phyloP scores from a whole-genome alignment of 1,139 yeast genomes.

The Yamadazyma oceani region DNA sequence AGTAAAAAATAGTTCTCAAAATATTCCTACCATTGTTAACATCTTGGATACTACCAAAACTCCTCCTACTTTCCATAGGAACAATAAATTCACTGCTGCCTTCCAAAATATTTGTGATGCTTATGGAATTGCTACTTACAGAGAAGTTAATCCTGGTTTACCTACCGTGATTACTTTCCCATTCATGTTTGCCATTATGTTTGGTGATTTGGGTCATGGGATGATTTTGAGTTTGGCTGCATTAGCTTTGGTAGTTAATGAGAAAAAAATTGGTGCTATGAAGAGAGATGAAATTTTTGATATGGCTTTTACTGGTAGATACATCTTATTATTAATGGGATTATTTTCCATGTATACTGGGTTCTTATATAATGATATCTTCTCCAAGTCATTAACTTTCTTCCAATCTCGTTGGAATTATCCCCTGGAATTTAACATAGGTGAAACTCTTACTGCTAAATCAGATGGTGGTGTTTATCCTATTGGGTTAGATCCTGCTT shows the following conservation, averaged over 20 bases:
- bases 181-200: slow-evolving; percentile 85
- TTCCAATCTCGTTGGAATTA: slow-evolving; percentile 77
- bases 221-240: slow-evolving; percentile 64
- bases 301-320: slow-evolving; percentile 79
- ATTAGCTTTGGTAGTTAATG: slow-evolving; percentile 56
- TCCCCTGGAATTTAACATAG: slow-evolving; percentile 59
- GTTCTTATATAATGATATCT: slow-evolving; percentile 70
- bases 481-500: slow-evolving; percentile 70
- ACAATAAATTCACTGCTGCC: slow-evolving; percentile 74
- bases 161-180: slow-evolving; percentile 82
- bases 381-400: slow-evolving; percentile 73
- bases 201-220: slow-evolving; percentile 86
- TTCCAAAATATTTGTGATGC: slow-evolving; percentile 80
- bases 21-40: slow-evolving; percentile 70
- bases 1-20: slow-evolving; percentile 33
- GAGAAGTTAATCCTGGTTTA: slow-evolving; percentile 79
- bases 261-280: slow-evolving; percentile 56
- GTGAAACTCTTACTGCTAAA: slow-evolving; percentile 57
- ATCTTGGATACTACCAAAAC: slow-evolving; percentile 63
- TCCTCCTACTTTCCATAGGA: slow-evolving; percentile 79
- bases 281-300: slow-evolving; percentile 78
- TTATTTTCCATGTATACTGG: slow-evolving; percentile 79
- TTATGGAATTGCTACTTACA: slow-evolving; percentile 73
- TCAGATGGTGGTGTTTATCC: slow-evolving; percentile 56
- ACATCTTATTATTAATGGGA: slow-evolving; percentile 74